Evolutionary conservation across 352 stramenopile genomes (phyloP).

Genomic region (Pythium oligandrum): DNA sequence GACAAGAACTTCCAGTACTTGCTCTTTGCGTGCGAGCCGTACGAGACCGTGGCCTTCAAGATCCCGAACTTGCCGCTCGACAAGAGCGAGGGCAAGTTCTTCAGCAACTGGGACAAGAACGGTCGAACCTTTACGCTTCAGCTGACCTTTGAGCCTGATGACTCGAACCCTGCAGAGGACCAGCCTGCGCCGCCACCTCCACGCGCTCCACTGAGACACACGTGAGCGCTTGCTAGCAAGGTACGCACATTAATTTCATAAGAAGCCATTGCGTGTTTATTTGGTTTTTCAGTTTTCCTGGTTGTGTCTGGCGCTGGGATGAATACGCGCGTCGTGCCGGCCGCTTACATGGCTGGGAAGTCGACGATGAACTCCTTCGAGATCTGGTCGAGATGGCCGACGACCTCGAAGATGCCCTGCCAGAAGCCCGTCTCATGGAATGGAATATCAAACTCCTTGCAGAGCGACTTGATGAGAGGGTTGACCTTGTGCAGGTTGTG

Average conservation of each 20-base stretch:
- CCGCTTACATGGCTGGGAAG: constrained; percentile 97
- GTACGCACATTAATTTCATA: no score
- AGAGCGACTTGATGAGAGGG: constrained; percentile 94
- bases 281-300: no score
- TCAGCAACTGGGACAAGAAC: constrained; percentile 97
- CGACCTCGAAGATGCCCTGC: constrained; percentile 92
- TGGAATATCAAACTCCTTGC: constrained; percentile 94
- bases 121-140: constrained; percentile 95
- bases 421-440: constrained; percentile 96
- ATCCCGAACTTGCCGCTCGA: constrained; percentile 97
- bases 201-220: constrained; percentile 16
- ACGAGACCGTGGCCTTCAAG: constrained; percentile 99
- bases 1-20: constrained; percentile 97
- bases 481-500: constrained; percentile 95
- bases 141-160: constrained; percentile 45
- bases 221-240: no score
- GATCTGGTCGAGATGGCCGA: constrained; percentile 91
- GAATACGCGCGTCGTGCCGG: no score
- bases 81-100: constrained; percentile 93
- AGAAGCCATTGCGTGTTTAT: no score
- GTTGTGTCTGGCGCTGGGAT: no score
- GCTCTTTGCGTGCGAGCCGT: constrained; percentile 98
- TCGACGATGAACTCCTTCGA: constrained; percentile 94
- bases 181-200: constrained; percentile 53
- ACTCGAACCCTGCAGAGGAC: constrained; percentile 14